Base-by-base conservation (phyloP, 371 early-diverging fungal species). In the Circinella umbellata region DNA sequence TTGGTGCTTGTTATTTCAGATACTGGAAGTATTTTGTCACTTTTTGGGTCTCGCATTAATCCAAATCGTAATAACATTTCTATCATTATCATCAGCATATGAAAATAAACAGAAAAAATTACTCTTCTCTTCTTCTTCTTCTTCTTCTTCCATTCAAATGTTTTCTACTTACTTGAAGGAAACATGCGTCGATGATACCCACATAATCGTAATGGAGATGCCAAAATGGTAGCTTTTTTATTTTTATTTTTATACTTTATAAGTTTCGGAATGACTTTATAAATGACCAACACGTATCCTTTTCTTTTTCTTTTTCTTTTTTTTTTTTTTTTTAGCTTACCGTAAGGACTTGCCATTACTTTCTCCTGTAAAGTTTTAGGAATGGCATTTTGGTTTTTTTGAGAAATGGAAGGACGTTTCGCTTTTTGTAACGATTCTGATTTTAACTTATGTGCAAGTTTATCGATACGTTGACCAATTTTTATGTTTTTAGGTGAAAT, bases 21-120 rank as follows among this genome's bases (percentile, higher is more conserved):
- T 13, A 57, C 5, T 17, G 57, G 57, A 13, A 10, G 27, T 57
- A 57, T 13, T 53, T 53, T 34, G 34, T 18, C 14, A 0, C 1
- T 27, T 27, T 57, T 27, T 11, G 5, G 5, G 14, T 34, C 4
- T 11, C 27, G 57, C 27, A 27, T 27, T 27, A 57, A 27, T 18
- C 57, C 57, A 57, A 57, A 57, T n/a, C 57, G 57, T n/a, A 57
- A 34, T 27, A 57, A 27, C 57, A 57, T 57, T 57, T 27, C 57
- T 57, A 18, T 57, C 6, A 20, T 54, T 54, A 11, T 10, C 8
- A 54, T n/a, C 54, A 54, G 54, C 4, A 54, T n/a, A n/a, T 54
- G 15, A 27, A n/a, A n/a, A n/a, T n/a, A n/a, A n/a, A n/a, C n/a
- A n/a, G n/a, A n/a, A 27, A 27, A 27, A 27, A 27, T 42, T 42